phyloP scores from a whole-genome alignment of 2,329 filamentous ascomycete species.

The Epichloe aotearoae region DNA sequence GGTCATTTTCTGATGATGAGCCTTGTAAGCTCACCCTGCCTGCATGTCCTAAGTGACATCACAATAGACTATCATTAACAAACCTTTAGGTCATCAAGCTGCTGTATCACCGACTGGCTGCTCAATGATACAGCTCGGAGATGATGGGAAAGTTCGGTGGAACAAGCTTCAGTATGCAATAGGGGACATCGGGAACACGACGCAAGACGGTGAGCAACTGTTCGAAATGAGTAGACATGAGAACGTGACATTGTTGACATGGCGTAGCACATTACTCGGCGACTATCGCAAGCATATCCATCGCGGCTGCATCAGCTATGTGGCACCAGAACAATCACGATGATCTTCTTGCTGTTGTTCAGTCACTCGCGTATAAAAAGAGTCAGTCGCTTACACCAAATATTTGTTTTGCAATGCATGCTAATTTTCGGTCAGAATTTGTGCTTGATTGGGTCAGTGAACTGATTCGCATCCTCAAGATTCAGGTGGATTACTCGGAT shows the following conservation, averaged over 20 bases:
- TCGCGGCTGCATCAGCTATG: slow-evolving; percentile 34
- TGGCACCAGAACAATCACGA: slow-evolving; percentile 43
- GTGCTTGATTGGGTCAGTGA: slow-evolving; percentile 50
- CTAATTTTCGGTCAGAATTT: slow-evolving; percentile 32
- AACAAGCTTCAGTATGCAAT: slow-evolving; percentile 37
- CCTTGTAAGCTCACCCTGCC: slow-evolving; percentile 38
- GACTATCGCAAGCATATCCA: slow-evolving; percentile 47
- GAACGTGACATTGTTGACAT: slow-evolving; percentile 6
- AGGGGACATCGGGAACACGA: slow-evolving; percentile 33
- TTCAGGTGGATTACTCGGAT: slow-evolving; percentile 70
- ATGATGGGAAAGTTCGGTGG: slow-evolving; percentile 47
- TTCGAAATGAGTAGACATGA: neutral
- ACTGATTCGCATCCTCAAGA: slow-evolving; percentile 54
- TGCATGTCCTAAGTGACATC: neutral
- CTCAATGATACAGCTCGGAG: slow-evolving; percentile 44
- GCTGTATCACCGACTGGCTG: slow-evolving; percentile 47
- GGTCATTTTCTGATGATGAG: slow-evolving; percentile 52
- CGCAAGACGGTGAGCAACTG: slow-evolving; percentile 31
- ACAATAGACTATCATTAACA: slow-evolving; percentile 5
- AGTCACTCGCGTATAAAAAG: slow-evolving; percentile 28
- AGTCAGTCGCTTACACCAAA: slow-evolving; percentile 10
- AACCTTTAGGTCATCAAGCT: slow-evolving; percentile 38
- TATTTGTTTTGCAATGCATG: neutral
- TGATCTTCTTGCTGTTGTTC: slow-evolving; percentile 58
- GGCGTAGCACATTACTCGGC: slow-evolving; percentile 38